Base-by-base conservation (phyloP, 192 early-diverging fungal species). In the Umbelopsis sp. region DNA sequence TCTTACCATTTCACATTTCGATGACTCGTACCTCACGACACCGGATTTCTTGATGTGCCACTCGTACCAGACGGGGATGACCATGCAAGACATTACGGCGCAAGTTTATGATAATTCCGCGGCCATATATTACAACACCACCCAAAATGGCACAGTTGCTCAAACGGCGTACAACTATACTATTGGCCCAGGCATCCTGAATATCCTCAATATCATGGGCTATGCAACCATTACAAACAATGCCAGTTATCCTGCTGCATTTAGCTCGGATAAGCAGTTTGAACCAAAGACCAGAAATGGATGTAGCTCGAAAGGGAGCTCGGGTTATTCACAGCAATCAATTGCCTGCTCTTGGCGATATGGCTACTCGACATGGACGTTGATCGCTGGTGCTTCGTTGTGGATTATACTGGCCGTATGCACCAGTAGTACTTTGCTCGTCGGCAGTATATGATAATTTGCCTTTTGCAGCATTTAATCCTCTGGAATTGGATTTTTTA, bases 131-230 rank as follows among this genome's bases (percentile, higher is more conserved):
- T 69, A 72, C 46, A 79, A 74, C 13, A 73, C 71, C 16, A 37
- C 50, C 1, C 13, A 20, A 3, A 69, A 72, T 27, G 47, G 45
- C 25, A 72, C 66, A 0, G 35, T 65, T 18, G 66, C 33, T 16
- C 49, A 30, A 21, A 50, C 4, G n/a, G n/a, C 22, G 27, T 79
- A 79, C 47, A 49, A 46, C 4, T 79, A 66, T 11, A 67, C 78
- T 2, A 75, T 79, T 49, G 78, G 78, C 3, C 78, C 78, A 7
- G 78, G 73, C 22, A 75, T 79, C 12, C 46, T 79, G 44, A 50
- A 73, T 23, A 73, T 79, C 11, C 49, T 79, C 15, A 74, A 79
- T 21, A 37, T 71, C 13, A 75, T 79, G 49, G 78, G 78, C 4
- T 79, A 79, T 49, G 74, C 70, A 2, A 75, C 78, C 2, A 52